Percentiles rank a stretch among this genome's conserved stretches.
These are phyloP conservation scores for Talaromyces thailandensis DNA, from an alignment of 495 filamentous ascomycete genomes.

Conservation along the genomic window DNA sequence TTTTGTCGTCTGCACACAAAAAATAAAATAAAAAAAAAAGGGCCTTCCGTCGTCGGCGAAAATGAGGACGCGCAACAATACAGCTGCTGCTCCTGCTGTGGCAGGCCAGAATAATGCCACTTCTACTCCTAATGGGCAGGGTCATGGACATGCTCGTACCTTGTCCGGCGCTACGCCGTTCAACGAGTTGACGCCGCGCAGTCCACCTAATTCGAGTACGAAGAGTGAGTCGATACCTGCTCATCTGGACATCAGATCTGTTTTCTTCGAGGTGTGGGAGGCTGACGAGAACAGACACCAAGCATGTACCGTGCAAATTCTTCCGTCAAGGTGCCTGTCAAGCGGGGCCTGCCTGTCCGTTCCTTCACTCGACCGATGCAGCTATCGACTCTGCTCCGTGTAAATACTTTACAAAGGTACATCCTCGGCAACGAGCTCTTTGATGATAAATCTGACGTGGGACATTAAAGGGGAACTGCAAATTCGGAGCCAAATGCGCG, in stretches of 20 bases:
- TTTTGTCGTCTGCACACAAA: not conserved
- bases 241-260: constrained; percentile 5
- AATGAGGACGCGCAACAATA: constrained; percentile 30
- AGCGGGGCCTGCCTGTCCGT: constrained; percentile 91
- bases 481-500: constrained; percentile 95
- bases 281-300: constrained; percentile 58
- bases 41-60: constrained; percentile 3
- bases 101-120: constrained; percentile 10
- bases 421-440: constrained; percentile 9
- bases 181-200: constrained; percentile 46
- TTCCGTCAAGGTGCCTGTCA: constrained; percentile 93
- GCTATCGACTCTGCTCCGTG: constrained; percentile 76
- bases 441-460: not conserved
- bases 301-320: constrained; percentile 99
- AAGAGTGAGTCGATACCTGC: constrained; percentile 51
- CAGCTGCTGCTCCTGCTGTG: constrained; percentile 11
- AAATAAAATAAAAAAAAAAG: no score
- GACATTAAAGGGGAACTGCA: constrained; percentile 72
- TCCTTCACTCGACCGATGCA: constrained; percentile 80
- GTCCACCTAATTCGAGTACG: constrained; percentile 62
- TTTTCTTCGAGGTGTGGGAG: not conserved
- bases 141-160: constrained; percentile 37
- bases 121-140: not conserved
- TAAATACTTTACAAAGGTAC: constrained; percentile 97
- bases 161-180: constrained; percentile 22